Evolutionary conservation across 2,329 filamentous ascomycete species (phyloP).

Genomic region (Sporothrix euskadiensis): DNA sequence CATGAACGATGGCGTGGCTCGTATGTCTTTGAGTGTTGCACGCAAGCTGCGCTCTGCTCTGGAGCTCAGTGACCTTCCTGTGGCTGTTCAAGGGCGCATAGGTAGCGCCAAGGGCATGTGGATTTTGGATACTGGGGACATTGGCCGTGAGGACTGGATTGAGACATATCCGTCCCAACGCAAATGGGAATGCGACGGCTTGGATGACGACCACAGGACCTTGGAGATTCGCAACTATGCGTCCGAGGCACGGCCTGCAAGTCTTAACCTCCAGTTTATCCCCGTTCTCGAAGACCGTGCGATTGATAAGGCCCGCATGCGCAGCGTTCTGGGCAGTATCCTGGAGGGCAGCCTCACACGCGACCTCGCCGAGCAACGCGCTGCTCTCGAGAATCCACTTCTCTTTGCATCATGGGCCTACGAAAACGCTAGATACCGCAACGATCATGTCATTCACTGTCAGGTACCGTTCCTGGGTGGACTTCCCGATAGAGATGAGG

Average conservation of each 20-base stretch:
- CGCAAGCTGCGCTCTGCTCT: slow-evolving; percentile 52
- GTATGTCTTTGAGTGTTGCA: slow-evolving; percentile 63
- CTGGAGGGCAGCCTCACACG: slow-evolving; percentile 52
- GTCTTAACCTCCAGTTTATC: slow-evolving; percentile 68
- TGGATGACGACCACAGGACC: slow-evolving; percentile 55
- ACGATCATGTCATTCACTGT: slow-evolving; percentile 44
- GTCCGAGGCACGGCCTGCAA: slow-evolving; percentile 50
- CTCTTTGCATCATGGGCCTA: slow-evolving; percentile 57
- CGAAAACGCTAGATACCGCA: slow-evolving; percentile 41
- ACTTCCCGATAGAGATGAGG: slow-evolving; percentile 52
- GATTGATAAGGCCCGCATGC: slow-evolving; percentile 47
- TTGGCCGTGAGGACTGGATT: slow-evolving; percentile 60
- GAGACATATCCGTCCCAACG: slow-evolving; percentile 65
- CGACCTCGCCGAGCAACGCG: slow-evolving; percentile 55
- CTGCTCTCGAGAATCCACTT: slow-evolving; percentile 52
- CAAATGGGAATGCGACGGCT: slow-evolving; percentile 62
- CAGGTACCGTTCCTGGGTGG: slow-evolving; percentile 50
- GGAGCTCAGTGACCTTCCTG: slow-evolving; percentile 56
- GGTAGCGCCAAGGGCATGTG: slow-evolving; percentile 76
- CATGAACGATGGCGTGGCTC: slow-evolving; percentile 68
- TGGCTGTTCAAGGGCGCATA: slow-evolving; percentile 68
- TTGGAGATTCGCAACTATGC: slow-evolving; percentile 63
- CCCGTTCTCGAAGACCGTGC: slow-evolving; percentile 66
- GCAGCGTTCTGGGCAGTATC: slow-evolving; percentile 49
- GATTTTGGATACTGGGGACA: slow-evolving; percentile 59